Percentiles rank a stretch among this genome's conserved stretches.
Conservation (phyloP, 23 red algal species). For the Gracilariopsis chorda region DNA sequence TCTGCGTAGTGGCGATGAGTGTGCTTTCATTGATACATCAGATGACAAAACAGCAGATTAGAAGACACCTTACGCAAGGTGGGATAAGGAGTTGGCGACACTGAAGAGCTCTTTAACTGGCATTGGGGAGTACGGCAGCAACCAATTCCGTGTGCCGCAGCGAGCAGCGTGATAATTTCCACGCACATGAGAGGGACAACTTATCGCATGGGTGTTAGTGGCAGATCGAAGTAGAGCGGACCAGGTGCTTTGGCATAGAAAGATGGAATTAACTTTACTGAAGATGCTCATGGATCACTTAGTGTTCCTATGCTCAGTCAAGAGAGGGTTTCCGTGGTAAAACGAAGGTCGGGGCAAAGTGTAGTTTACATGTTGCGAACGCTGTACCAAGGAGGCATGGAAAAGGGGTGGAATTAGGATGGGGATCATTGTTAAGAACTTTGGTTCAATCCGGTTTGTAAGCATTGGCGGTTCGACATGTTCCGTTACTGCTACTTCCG, state of each 20-base stretch:
- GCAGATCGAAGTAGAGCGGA: background rate
- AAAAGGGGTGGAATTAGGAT: background rate
- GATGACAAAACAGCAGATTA: background rate
- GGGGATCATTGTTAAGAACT: background rate
- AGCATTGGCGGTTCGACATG: background rate
- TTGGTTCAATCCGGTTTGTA: background rate
- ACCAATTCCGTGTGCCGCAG: background rate
- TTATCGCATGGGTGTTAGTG: background rate
- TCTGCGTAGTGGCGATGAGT: background rate
- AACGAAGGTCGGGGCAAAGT: background rate
- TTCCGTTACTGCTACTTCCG: background rate
- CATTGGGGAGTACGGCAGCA: background rate
- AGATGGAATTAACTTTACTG: background rate
- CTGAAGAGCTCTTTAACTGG: slow-evolving; percentile 5
- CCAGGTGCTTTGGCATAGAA: background rate
- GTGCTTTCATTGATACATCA: background rate
- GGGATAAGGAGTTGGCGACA: background rate
- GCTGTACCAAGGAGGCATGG: background rate
- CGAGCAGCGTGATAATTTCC: background rate
- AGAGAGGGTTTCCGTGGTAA: background rate
- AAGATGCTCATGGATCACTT: slow-evolving; percentile 1
- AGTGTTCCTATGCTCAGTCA: slow-evolving; percentile 2
- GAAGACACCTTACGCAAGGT: background rate
- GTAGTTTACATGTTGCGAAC: background rate
- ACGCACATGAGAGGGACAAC: background rate